These are phyloP conservation scores for Metschnikowia sp. DNA, from an alignment of 805 yeast species.

Conservation along the genomic window DNA sequence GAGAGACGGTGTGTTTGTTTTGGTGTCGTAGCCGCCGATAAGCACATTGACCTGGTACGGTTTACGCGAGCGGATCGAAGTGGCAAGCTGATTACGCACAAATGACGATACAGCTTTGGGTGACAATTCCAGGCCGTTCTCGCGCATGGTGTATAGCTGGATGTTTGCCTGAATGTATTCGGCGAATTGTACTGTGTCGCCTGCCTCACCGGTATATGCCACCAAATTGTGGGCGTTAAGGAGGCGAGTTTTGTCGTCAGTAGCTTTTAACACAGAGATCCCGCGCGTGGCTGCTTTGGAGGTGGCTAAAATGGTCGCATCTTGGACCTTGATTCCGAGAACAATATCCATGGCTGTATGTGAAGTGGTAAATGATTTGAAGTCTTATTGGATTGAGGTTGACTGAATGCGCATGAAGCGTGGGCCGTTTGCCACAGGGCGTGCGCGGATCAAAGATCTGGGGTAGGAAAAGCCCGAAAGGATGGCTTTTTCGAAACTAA, in stretches of 20 bases:
- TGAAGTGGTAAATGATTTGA: background rate
- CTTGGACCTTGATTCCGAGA: constrained; percentile 79
- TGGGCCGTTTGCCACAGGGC: constrained; percentile 16
- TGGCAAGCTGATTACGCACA: constrained; percentile 84
- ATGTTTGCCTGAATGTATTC: constrained; percentile 92
- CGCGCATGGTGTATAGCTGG: constrained; percentile 83
- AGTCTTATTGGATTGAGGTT: background rate
- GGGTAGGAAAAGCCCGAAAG: background rate
- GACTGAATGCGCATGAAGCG: background rate
- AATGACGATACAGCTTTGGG: constrained; percentile 87
- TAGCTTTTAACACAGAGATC: constrained; percentile 71
- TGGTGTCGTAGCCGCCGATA: constrained; percentile 75
- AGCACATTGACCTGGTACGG: constrained; percentile 94
- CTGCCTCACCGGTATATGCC: constrained; percentile 94
- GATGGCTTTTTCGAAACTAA: background rate
- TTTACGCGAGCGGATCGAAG: constrained; percentile 78
- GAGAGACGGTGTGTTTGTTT: constrained; percentile 57
- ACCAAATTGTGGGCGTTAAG: constrained; percentile 74
- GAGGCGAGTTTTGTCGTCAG: constrained; percentile 75
- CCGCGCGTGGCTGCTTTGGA: constrained; percentile 93
- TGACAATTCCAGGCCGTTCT: constrained; percentile 68
- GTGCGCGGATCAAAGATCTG: constrained; percentile 10
- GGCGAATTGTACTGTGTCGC: constrained; percentile 94
- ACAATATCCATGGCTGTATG: constrained; percentile 74
- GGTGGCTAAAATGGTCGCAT: constrained; percentile 85